These are phyloP conservation scores for Neopestalotiopsis sp. DNA, from an alignment of 2,329 filamentous ascomycete species.

Conservation along the genomic window DNA sequence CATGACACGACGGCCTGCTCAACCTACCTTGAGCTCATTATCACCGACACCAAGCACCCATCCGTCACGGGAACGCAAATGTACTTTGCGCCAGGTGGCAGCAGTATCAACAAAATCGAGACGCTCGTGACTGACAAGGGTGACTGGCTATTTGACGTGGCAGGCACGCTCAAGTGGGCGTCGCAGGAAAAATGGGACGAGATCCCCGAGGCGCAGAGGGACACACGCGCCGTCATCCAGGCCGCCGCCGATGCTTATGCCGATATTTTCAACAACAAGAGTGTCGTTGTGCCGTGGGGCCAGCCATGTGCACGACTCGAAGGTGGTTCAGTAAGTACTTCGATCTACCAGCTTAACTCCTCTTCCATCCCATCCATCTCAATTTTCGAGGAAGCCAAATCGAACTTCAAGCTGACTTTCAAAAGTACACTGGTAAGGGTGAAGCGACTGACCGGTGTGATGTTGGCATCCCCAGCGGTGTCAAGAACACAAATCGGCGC, in stretches of 20 bases:
- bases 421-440: conserved; percentile 26
- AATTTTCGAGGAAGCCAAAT: not conserved
- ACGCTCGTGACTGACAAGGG: conserved; percentile 36
- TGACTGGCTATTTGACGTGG: conserved; percentile 38
- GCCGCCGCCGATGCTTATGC: conserved; percentile 36
- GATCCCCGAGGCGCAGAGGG: conserved; percentile 32
- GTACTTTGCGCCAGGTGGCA: conserved; percentile 25
- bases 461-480: conserved; percentile 32
- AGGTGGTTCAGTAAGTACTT: conserved; percentile 24
- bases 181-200: conserved; percentile 36
- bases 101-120: conserved; percentile 32
- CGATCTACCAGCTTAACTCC: not conserved
- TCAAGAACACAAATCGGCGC: conserved; percentile 34
- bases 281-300: conserved; percentile 31
- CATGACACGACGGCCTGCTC: conserved; percentile 39
- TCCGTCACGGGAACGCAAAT: conserved; percentile 39
- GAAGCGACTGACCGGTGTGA: conserved; percentile 29
- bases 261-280: conserved; percentile 32
- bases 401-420: not conserved
- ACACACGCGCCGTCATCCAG: conserved; percentile 32
- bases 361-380: not conserved
- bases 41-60: conserved; percentile 33
- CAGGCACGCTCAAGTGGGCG: conserved; percentile 32
- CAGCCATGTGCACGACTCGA: conserved; percentile 34
- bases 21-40: conserved; percentile 47